phyloP scores from a whole-genome alignment of 345 rosid genomes.

The Citrus cavaleriei region DNA sequence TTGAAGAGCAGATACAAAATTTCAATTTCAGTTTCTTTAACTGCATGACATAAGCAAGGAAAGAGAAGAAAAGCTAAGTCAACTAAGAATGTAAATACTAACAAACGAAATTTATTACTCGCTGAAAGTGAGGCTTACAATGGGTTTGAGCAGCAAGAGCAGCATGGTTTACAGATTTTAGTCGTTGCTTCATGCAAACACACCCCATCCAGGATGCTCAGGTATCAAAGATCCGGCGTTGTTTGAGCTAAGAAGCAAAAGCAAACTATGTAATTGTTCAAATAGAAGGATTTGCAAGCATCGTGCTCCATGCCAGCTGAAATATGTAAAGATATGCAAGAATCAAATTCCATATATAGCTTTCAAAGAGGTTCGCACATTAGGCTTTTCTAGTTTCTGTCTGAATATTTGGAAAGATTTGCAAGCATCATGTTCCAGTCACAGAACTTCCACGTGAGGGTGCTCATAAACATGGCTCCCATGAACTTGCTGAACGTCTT shows the following conservation, averaged over 20 bases:
- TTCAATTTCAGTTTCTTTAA: slow-evolving; percentile 50
- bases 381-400: background rate
- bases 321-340: background rate
- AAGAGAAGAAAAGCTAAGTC: background rate
- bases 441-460: background rate
- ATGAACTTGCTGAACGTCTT: background rate
- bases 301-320: background rate
- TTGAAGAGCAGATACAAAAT: slow-evolving; percentile 54
- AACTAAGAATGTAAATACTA: background rate
- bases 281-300: background rate
- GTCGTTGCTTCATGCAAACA: slow-evolving; percentile 19
- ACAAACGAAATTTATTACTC: background rate
- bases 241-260: background rate
- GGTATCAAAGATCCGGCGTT: background rate
- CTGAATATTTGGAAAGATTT: background rate
- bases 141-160: slow-evolving; percentile 32
- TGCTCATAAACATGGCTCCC: background rate
- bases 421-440: background rate
- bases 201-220: slow-evolving; percentile 24
- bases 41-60: slow-evolving; percentile 26
- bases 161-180: slow-evolving; percentile 11
- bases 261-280: background rate
- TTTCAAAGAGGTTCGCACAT: background rate
- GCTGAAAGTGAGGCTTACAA: slow-evolving; percentile 14
- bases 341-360: background rate